Percentiles rank a stretch among this genome's conserved stretches.
These are phyloP conservation scores for Claviceps lovelessii DNA, from an alignment of 2,329 filamentous ascomycete genomes.

Conservation along the genomic window DNA sequence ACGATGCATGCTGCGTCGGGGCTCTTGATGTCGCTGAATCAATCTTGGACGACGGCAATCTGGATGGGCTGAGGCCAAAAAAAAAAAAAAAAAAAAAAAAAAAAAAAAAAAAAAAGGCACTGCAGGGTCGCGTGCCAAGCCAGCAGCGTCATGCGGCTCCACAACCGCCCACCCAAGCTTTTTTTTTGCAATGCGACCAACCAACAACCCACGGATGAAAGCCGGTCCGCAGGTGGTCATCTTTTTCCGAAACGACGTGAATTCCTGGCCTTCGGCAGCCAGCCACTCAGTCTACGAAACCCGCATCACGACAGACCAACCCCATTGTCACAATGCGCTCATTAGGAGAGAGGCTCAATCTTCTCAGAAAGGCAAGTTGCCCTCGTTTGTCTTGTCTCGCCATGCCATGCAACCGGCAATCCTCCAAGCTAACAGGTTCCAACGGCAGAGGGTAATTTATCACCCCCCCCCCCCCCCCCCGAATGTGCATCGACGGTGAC, in stretches of 20 bases:
- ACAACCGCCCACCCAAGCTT: not conserved
- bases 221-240: conserved; percentile 8
- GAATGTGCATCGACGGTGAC: not conserved
- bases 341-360: conserved; percentile 56
- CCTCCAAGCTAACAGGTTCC: not conserved
- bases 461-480: conserved; percentile 2
- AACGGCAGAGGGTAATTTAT: conserved; percentile 27
- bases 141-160: not conserved
- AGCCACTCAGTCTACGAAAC: not conserved
- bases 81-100: not conserved
- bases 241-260: not conserved
- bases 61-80: not conserved
- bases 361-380: conserved; percentile 52
- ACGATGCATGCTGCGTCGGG: conserved; percentile 25
- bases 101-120: not conserved
- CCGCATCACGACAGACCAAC: not conserved
- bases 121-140: not conserved
- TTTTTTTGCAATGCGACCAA: not conserved
- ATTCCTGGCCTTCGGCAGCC: not conserved
- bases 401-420: too few relatives aligned
- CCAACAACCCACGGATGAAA: conserved; percentile 10
- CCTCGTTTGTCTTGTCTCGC: not conserved
- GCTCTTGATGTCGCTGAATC: too few relatives aligned
- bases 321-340: conserved; percentile 21
- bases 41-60: too few relatives aligned